phyloP scores from a whole-genome alignment of 2,329 filamentous ascomycete species.

The Lasiodiplodia citricola region DNA sequence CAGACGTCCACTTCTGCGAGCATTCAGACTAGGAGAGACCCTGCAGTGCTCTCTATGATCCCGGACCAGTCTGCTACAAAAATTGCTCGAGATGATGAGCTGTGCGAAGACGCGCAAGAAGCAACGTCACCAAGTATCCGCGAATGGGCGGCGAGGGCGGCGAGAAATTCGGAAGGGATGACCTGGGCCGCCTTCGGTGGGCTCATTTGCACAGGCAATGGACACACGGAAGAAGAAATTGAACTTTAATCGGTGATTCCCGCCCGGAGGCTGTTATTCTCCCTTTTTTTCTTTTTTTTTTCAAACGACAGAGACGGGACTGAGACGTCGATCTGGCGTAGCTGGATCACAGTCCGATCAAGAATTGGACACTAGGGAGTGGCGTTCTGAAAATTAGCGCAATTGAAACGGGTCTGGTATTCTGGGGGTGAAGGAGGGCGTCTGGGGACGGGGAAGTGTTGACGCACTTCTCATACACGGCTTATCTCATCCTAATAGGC shows the following conservation, averaged over 20 bases:
- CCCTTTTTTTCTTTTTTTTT: not conserved
- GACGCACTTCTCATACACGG: not conserved
- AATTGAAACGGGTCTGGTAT: not conserved
- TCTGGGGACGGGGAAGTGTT: not conserved
- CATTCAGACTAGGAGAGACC: not conserved
- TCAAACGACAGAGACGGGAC: not conserved
- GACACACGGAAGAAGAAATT: slow-evolving; percentile 49
- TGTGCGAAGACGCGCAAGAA: not conserved
- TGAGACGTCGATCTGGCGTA: not conserved
- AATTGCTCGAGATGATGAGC: not conserved
- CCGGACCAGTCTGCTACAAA: not conserved
- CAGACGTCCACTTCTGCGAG: not conserved
- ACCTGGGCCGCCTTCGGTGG: slow-evolving; percentile 50
- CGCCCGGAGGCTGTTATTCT: not conserved
- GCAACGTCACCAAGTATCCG: not conserved
- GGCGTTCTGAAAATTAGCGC: not conserved
- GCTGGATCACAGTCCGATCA: not conserved
- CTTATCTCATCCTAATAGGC: not conserved
- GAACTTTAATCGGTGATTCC: slow-evolving; percentile 42
- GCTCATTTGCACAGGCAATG: slow-evolving; percentile 50
- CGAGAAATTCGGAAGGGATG: slow-evolving; percentile 38
- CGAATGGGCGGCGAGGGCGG: slow-evolving; percentile 16
- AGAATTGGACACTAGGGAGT: not conserved
- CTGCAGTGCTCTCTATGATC: not conserved
- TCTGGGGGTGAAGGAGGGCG: not conserved